Base-by-base conservation (phyloP, 163 green algal genomes). In the Chlorella variabilis region DNA sequence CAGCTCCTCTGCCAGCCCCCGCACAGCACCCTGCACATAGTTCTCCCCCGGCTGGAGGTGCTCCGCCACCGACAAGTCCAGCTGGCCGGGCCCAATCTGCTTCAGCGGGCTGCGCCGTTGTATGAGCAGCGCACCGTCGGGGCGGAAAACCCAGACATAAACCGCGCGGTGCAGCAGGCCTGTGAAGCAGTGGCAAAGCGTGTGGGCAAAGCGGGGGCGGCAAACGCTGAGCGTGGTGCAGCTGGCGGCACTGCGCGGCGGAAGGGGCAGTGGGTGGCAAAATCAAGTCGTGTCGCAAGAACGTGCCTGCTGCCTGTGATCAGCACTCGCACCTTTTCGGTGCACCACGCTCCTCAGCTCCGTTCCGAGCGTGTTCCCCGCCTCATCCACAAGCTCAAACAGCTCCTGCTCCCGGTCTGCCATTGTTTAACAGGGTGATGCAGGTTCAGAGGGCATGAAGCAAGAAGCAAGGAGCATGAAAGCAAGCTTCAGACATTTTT, bases 51-150 rank as follows among this genome's bases (percentile, higher is more conserved):
- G 83, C 41, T 88, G 78, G n/a, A 96, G 75, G 81, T 96, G 92
- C 85, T 96, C 92, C 13, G 92, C 92, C 5, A 90, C 78, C 48
- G 85, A 92, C 7, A 96, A 75, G 75, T 96, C 92, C 91, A 91
- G 94, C 78, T 93, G 87, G 17, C 71, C 56, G 2, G 90, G 84
- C 3, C 89, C 89, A 23, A 96, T 93, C 54, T 91, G 91, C 73
- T 96, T 96, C 23, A 68, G 59, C 0, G 54, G 42, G 34, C 80
- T 88, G 4, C 92, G 86, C 3, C 82, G 81, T 77, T 95, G 92
- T 0, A 95, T 70, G 15, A 95, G 84, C n/a, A 95, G 74, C 63
- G 80, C 51, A 2, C 89, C 87, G 2, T 58, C 11, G 1, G 34
- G 29, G 78, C 93, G 87, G 45, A 93, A 93, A 6, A 96, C 87